Base-by-base conservation (phyloP, 1,139 yeast genomes). In the Debaryomycetaceae sp. region DNA sequence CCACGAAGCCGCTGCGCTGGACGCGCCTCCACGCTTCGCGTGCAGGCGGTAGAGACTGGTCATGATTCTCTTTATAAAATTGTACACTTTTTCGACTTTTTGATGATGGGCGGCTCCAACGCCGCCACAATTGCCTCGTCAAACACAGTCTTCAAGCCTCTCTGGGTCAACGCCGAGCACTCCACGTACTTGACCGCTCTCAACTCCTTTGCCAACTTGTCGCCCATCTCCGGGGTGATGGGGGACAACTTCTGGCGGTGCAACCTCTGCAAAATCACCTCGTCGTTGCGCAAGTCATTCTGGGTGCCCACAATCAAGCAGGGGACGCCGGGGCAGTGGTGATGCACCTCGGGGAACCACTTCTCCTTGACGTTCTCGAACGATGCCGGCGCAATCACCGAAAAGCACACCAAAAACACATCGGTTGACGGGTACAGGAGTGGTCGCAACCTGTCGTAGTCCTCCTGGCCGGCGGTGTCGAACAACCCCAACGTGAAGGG, bases 391-490 rank as follows among this genome's bases (percentile, higher is more conserved):
- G 96, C 86, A 43, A 93, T 85, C 36, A 89, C 96, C 32, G 94
- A 81, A 61, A 89, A 89, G 61, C 97, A 89, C 34, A 88, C 95
- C 48, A 91, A 71, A 56, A 91, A 91, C 29, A 91, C 96, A 57
- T 89, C 97, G 11, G 98, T 91, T 35, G 93, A 91, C 15, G 98
- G 97, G 59, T 91, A 91, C 37, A 95, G 83, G 48, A 91, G 74
- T 8, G 98, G 98, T 64, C 98, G 84, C 55, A 91, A 70, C 56
- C 98, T 76, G 62, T 91, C 98, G 59, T 91, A 91, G 68, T 91
- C 97, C 72, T 89, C 97, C 68, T 91, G 98, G 28, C 98, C 98
- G 14, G 98, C 97, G 28, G 98, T 91, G 66, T 91, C 98, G 55
- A 89, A 91, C 41, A 91, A 69, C 11, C 97, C 97, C 50, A 91